Evolutionary conservation across 345 rosid species (phyloP).

Genomic region (Heritiera littoralis): DNA sequence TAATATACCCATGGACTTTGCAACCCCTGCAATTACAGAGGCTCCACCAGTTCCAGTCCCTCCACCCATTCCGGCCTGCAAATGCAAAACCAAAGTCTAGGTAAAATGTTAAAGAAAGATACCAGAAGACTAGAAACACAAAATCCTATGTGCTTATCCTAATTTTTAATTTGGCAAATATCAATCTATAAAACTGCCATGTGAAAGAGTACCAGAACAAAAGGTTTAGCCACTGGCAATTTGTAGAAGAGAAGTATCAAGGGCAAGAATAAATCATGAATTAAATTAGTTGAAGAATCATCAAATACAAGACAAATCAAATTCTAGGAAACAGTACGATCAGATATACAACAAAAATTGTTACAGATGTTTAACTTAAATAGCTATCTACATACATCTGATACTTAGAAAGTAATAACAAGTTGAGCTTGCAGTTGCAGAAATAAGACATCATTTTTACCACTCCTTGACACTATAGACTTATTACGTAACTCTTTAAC

Average conservation of each 20-base stretch:
- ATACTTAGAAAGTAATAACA: not conserved
- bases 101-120: conserved; percentile 22
- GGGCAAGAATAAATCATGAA: not conserved
- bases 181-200: not conserved
- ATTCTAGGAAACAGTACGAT: not conserved
- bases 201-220: not conserved
- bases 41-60: conserved; percentile 99
- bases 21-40: conserved; percentile 91
- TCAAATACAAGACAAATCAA: not conserved
- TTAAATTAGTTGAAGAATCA: not conserved
- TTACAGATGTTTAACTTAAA: not conserved
- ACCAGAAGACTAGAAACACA: not conserved
- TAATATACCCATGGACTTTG: conserved; percentile 95
- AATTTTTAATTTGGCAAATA: not conserved
- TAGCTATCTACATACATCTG: not conserved
- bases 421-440: not conserved
- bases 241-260: not conserved
- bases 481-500: not conserved
- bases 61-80: conserved; percentile 99
- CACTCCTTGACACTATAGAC: not conserved
- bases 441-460: not conserved
- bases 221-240: not conserved
- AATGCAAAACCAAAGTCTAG: conserved; percentile 25
- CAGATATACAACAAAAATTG: not conserved
- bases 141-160: not conserved